Conservation (phyloP, 768 basidiomycete genomes). For the Serendipita indica region DNA sequence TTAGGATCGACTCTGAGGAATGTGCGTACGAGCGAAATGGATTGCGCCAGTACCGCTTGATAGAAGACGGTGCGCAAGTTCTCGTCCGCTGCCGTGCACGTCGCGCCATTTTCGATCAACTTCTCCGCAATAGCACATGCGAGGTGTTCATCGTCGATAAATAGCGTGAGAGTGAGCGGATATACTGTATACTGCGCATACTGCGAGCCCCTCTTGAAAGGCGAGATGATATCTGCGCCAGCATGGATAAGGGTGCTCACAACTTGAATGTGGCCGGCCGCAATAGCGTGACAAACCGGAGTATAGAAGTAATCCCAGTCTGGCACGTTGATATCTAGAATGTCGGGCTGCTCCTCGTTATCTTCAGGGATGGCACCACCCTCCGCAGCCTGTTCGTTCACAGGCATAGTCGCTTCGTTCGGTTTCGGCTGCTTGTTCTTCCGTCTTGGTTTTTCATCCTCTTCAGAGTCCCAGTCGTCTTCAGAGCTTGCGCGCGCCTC, state of each 20-base stretch:
- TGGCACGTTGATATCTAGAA: constrained; percentile 36
- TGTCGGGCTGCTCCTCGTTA: constrained; percentile 34
- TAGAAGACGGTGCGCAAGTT: constrained; percentile 22
- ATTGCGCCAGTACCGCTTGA: constrained; percentile 17
- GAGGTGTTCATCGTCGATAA: constrained; percentile 17
- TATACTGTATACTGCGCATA: constrained; percentile 28
- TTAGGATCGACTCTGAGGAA: constrained; percentile 21
- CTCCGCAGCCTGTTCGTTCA: constrained; percentile 11
- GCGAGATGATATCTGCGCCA: background rate
- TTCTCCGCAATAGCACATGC: constrained; percentile 20
- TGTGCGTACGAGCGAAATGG: constrained; percentile 18
- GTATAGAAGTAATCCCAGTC: constrained; percentile 49
- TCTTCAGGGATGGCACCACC: constrained; percentile 34
- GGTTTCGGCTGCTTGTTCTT: background rate
- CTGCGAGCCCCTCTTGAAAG: constrained; percentile 28
- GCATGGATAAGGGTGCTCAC: background rate
- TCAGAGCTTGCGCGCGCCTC: constrained; percentile 26
- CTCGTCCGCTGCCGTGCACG: constrained; percentile 21
- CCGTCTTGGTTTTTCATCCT: constrained; percentile 15
- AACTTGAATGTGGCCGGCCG: background rate
- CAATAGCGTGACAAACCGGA: constrained; percentile 36
- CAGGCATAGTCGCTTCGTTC: constrained; percentile 1
- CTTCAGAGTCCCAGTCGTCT: constrained; percentile 34
- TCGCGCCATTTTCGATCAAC: constrained; percentile 21
- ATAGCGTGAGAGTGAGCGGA: constrained; percentile 20